Evolutionary conservation across 2,329 filamentous ascomycete genomes (phyloP), one percentile per base, ranked within the genome.

Genomic region (Mycosphaerella sp.): DNA sequence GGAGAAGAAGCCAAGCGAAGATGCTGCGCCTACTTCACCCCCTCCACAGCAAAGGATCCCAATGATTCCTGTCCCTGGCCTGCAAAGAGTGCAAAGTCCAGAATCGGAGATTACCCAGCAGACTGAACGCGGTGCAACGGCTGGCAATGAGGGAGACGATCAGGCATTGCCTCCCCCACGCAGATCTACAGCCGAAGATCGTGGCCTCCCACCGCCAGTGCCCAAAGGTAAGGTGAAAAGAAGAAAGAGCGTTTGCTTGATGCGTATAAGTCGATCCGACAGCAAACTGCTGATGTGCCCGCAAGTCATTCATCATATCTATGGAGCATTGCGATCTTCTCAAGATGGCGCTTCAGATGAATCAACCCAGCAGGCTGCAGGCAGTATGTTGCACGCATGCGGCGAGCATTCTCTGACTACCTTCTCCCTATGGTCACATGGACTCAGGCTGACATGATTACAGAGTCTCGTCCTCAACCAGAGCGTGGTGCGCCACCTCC

Each of bases 21-120:
- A 71, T 17, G 61, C 59, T 13, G 40, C 35, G 34, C 47, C 44
- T 46, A 49, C 52, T 36, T 59, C 54, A 27, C 61, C 53, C 12
- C 50, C 52, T 8, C 55, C 56, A 21, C 61, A 56, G 44, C 70
- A 71, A 53, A 68, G 72, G 73, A 78, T 66, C 10, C 76, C 79
- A 18, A 76, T 82, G 66, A 76, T 82, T 65, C 75, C 77, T 4
- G 59, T 66, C 12, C 60, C 62, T 16, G 87, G 87, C 8, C 81
- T 95, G 79, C 78, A 80, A 56, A 77, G 67, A 51, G 69, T 66
- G 53, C 66, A 69, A 71, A 80, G 76, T 51, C 77, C 76, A 7
- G 75, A 74, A 53, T 56, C 70, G 50, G 71, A 73, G 46, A 62
- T 71, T 13, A 66, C 63, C 42, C 57, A 76, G 66, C 58, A 71